phyloP scores from a whole-genome alignment of 495 filamentous ascomycete species.

The Hyphodiscus hymeniophilus region DNA sequence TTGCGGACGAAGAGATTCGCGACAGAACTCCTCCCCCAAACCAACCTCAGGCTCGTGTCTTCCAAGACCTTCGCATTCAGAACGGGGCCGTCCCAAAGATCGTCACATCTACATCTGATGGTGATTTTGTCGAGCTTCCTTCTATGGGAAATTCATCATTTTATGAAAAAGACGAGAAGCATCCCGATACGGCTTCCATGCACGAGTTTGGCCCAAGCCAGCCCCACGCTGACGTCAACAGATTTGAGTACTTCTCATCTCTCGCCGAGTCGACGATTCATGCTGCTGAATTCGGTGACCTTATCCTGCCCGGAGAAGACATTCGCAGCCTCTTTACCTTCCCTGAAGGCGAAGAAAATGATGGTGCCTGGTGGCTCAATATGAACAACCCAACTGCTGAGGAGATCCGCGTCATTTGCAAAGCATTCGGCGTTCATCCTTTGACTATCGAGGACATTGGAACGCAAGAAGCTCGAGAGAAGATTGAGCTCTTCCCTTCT shows the following conservation, averaged over 20 bases:
- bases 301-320: constrained; percentile 80
- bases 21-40: constrained; percentile 20
- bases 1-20: constrained; percentile 44
- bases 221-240: constrained; percentile 44
- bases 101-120: constrained; percentile 34
- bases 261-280: constrained; percentile 87
- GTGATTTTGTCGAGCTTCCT: constrained; percentile 39
- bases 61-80: constrained; percentile 46
- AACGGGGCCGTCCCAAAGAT: constrained; percentile 5
- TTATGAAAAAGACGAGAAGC: constrained; percentile 27
- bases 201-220: not conserved
- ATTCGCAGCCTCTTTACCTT: constrained; percentile 84
- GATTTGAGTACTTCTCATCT: constrained; percentile 95
- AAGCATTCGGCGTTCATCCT: constrained; percentile 88
- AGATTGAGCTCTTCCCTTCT: constrained; percentile 92
- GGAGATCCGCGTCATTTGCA: constrained; percentile 79
- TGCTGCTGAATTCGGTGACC: constrained; percentile 75
- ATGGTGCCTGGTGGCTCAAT: constrained; percentile 92
- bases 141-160: constrained; percentile 26
- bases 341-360: constrained; percentile 46
- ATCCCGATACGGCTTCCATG: constrained; percentile 9
- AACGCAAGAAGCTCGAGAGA: constrained; percentile 90
- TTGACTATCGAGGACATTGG: constrained; percentile 91
- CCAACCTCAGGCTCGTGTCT: constrained; percentile 39
- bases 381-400: constrained; percentile 84